Evolutionary conservation across 352 stramenopile species (phyloP).

Genomic region (Phytophthora palmivora): DNA sequence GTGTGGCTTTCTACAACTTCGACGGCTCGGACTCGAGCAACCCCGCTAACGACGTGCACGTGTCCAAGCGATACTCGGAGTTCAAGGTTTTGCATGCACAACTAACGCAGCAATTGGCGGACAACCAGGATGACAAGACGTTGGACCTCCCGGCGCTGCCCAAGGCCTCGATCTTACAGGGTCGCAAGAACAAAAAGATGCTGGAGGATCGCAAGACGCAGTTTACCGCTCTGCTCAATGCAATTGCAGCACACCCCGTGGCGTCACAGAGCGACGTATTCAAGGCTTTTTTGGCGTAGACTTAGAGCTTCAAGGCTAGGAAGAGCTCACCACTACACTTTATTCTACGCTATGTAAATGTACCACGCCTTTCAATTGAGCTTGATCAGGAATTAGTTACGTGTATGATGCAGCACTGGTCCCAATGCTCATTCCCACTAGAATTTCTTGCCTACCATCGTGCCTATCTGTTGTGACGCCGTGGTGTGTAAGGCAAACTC

Average conservation of each 20-base stretch:
- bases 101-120: conserved; percentile 52
- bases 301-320: conserved; percentile 7
- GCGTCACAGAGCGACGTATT: conserved; percentile 54
- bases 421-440: conserved; percentile 10
- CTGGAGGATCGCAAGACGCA: conserved; percentile 63
- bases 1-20: conserved; percentile 63
- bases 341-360: conserved; percentile 33
- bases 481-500: conserved; percentile 2
- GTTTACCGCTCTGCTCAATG: conserved; percentile 68
- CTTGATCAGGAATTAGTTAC: not conserved
- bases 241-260: conserved; percentile 55
- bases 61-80: conserved; percentile 81
- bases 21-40: conserved; percentile 46
- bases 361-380: conserved; percentile 6
- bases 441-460: not conserved
- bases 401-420: not conserved
- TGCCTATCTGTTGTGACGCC: conserved; percentile 4
- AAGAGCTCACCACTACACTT: conserved; percentile 14
- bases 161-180: conserved; percentile 51
- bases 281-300: conserved; percentile 58
- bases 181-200: conserved; percentile 64
- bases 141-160: conserved; percentile 58
- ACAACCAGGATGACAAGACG: conserved; percentile 52
- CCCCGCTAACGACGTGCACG: conserved; percentile 51
- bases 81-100: conserved; percentile 74